Evolutionary conservation across 148 eudicot genomes (phyloP), one percentile per base, ranked within the genome.

Genomic region (Rheum nobile): DNA sequence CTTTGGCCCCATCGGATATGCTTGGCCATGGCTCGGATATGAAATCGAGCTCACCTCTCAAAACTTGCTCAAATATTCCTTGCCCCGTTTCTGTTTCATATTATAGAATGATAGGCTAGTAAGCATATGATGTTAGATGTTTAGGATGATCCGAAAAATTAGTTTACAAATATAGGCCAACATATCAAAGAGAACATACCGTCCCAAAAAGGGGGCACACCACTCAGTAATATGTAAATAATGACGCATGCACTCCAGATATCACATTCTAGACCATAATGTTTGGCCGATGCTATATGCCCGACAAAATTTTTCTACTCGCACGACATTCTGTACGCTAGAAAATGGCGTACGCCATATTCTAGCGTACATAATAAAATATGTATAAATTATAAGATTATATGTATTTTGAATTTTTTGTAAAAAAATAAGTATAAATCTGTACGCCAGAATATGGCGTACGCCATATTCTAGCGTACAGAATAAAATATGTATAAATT

Each of bases 21-120:
- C 42, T 44, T 22, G 81, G 81, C 81, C 81, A 79, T 16, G 81
- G 81, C 28, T 75, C 75, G 37, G 78, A 57, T 22, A 75, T 70
- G 48, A 79, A 75, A 57, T 79, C 82, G 19, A 79, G 72, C 28
- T 79, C 59, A 10, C 82, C 82, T 67, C 72, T 47, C 34, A 75
- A 38, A 12, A 79, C 75, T 21, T 50, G 72, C 41, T 72, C 75
- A 41, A 75, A 79, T 71, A 79, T 72, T 61, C 78, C 82, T 24
- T 71, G 75, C 65, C 75, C 65, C 14, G 78, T 71, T 72, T 75
- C 82, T 79, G 22, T 14, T 32, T 65, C 70, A 65, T 32, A 32
- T 22, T 11, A 65, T 65, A 28, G 6, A 10, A 31, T 29, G 38
- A 13, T 5, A 63, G 39, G n/a, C 39, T n/a, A 63, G 21, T 63